These are phyloP conservation scores for Hygrophila difformis DNA, from an alignment of 257 asterid species.

Conservation along the genomic window DNA sequence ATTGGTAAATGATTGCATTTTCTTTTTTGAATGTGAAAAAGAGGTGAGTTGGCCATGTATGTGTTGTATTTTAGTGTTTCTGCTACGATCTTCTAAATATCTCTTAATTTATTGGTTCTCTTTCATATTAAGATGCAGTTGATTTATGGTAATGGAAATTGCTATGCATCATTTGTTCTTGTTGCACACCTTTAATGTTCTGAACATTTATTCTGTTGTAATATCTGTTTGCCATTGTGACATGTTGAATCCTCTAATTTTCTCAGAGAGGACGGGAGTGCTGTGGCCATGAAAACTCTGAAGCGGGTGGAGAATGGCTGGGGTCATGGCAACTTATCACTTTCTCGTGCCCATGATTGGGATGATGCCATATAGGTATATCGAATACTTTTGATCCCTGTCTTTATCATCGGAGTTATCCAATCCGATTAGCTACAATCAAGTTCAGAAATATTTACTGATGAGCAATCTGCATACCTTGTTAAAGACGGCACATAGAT, in stretches of 20 bases:
- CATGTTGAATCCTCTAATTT: conserved; percentile 14
- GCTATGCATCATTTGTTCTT: conserved; percentile 6
- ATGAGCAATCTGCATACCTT: neutral
- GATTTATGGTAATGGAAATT: too few relatives aligned
- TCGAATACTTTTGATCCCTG: conserved; percentile 1
- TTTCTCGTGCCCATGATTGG: conserved; percentile 31
- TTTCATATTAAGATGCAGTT: too few relatives aligned
- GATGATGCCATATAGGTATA: conserved; percentile 21
- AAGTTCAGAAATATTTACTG: neutral
- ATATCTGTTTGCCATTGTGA: conserved; percentile 13
- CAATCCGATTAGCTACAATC: conserved; percentile 11
- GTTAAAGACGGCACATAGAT: too few relatives aligned
- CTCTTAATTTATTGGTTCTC: too few relatives aligned
- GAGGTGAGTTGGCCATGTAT: too few relatives aligned
- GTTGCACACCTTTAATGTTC: conserved; percentile 7
- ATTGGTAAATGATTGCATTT: too few relatives aligned
- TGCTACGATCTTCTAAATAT: too few relatives aligned
- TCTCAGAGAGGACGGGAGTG: conserved; percentile 79
- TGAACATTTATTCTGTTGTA: neutral
- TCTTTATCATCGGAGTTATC: conserved; percentile 8
- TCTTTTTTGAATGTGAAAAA: too few relatives aligned
- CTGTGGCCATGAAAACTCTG: conserved; percentile 67
- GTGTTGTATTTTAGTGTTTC: too few relatives aligned
- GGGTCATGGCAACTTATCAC: conserved; percentile 58
- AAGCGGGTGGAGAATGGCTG: conserved; percentile 83